phyloP scores from a whole-genome alignment of 1,284 basidiomycete species.

The Rhodotorula sp. region DNA sequence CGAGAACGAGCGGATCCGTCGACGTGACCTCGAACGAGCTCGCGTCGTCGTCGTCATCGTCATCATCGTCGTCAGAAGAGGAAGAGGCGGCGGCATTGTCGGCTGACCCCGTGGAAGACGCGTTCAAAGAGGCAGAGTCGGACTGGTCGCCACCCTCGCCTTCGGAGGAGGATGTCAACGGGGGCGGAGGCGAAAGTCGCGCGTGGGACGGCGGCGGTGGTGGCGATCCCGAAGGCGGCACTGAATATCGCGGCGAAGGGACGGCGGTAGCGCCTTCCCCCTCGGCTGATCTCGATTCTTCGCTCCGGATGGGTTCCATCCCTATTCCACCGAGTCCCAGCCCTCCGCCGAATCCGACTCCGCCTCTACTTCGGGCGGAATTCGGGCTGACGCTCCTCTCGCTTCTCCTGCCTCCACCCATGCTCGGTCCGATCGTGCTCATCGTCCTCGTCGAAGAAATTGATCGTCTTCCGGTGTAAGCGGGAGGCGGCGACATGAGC shows the following conservation, averaged over 20 bases:
- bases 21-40: background rate
- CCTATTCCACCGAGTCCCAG: background rate
- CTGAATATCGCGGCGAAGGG: background rate
- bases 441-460: background rate
- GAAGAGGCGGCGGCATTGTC: too few species aligned
- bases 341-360: too few species aligned
- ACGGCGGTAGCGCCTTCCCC: too few species aligned
- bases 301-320: background rate
- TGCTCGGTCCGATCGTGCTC: background rate
- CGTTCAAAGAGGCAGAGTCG: background rate
- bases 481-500: constrained; percentile 18
- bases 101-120: background rate
- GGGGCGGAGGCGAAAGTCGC: background rate
- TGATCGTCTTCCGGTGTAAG: constrained; percentile 7
- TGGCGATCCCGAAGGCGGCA: background rate
- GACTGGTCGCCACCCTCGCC: background rate
- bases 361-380: too few species aligned
- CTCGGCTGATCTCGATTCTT: background rate
- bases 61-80: background rate
- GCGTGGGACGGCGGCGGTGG: background rate
- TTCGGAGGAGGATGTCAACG: background rate
- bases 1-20: constrained; percentile 34
- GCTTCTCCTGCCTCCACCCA: background rate
- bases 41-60: constrained; percentile 1
- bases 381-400: background rate